Conservation (phyloP, 768 basidiomycete genomes). For the Asterophora parasitica region DNA sequence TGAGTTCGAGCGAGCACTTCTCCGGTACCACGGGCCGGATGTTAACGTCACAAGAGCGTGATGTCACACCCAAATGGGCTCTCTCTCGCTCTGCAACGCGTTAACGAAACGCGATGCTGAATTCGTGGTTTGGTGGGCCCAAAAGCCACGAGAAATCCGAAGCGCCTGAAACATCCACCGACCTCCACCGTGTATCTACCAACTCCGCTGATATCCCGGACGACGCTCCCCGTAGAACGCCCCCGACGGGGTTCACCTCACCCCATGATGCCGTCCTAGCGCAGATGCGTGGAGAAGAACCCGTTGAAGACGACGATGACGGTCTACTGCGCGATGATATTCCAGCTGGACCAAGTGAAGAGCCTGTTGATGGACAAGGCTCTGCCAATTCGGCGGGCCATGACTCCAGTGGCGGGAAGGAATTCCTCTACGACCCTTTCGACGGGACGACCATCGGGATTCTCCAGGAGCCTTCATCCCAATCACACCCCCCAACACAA, state of each 20-base stretch:
- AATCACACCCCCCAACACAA: constrained; percentile 10
- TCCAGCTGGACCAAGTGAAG: background rate
- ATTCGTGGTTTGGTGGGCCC: constrained; percentile 4
- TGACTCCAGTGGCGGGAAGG: constrained; percentile 6
- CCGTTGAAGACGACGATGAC: constrained; percentile 10
- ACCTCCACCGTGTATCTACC: background rate
- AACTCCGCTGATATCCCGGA: background rate
- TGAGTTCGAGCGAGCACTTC: too few relatives aligned
- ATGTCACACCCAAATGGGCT: too few relatives aligned
- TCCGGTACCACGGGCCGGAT: background rate
- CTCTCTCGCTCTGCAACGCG: too few relatives aligned
- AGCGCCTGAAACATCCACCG: background rate
- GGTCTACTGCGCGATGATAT: constrained; percentile 9
- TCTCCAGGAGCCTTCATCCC: constrained; percentile 20
- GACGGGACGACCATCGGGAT: constrained; percentile 40
- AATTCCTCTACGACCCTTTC: constrained; percentile 40
- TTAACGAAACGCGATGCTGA: constrained; percentile 5
- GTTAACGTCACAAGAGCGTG: background rate
- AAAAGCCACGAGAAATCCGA: constrained; percentile 7
- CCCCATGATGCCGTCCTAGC: constrained; percentile 64
- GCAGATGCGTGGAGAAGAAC: constrained; percentile 37
- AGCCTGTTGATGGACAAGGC: background rate
- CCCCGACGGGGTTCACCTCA: constrained; percentile 31
- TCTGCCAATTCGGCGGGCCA: constrained; percentile 3
- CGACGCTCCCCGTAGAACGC: background rate